These are phyloP conservation scores for Aspergillus brunneoviolaceus DNA, from an alignment of 2,329 filamentous ascomycete genomes.

Conservation along the genomic window DNA sequence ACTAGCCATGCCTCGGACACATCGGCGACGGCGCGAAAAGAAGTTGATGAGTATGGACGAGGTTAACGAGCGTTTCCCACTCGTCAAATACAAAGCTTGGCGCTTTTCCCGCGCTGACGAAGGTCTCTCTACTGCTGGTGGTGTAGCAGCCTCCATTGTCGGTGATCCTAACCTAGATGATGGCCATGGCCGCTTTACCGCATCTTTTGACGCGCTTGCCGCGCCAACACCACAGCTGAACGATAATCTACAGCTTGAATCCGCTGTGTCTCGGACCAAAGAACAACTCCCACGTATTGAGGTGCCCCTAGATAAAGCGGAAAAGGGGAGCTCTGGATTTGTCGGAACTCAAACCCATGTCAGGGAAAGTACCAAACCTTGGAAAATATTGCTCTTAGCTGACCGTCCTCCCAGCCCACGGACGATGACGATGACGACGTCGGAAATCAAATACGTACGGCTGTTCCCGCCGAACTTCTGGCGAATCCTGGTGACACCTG, in stretches of 20 bases:
- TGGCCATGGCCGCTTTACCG: conserved; percentile 49
- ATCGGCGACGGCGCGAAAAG: conserved; percentile 88
- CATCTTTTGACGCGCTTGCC: conserved; percentile 24
- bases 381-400: conserved; percentile 40
- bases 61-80: conserved; percentile 94
- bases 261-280: conserved; percentile 16
- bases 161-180: conserved; percentile 71
- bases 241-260: conserved; percentile 19
- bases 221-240: conserved; percentile 23
- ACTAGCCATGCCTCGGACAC: conserved; percentile 78
- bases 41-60: conserved; percentile 99
- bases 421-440: conserved; percentile 73
- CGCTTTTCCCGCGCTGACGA: conserved; percentile 77
- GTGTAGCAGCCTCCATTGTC: conserved; percentile 71
- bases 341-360: conserved; percentile 5
- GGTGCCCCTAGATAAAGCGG: conserved; percentile 12
- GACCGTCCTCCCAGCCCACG: conserved; percentile 34
- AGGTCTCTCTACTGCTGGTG: conserved; percentile 79
- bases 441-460: conserved; percentile 74
- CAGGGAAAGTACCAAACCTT: conserved; percentile 23
- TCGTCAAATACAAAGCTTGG: conserved; percentile 97
- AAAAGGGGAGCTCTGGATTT: conserved; percentile 16
- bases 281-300: conserved; percentile 17
- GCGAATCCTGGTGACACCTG: conserved; percentile 86
- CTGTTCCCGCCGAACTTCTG: conserved; percentile 76